Evolutionary conservation across 805 yeast genomes (phyloP).

Genomic region (Vanderwaltozyma verrucispora): DNA sequence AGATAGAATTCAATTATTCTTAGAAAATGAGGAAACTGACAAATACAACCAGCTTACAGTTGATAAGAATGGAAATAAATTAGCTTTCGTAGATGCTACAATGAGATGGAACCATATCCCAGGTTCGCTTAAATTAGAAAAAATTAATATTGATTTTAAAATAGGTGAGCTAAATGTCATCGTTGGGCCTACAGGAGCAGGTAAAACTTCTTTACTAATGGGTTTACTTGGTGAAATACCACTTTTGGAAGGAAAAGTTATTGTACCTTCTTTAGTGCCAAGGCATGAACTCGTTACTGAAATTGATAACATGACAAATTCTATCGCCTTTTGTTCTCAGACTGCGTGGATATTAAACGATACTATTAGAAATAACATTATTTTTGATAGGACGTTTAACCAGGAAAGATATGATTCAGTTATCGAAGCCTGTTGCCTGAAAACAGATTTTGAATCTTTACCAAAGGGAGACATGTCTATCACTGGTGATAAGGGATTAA

Average conservation of each 20-base stretch:
- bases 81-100: conserved; percentile 75
- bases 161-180: conserved; percentile 72
- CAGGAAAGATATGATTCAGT: conserved; percentile 69
- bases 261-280: conserved; percentile 68
- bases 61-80: conserved; percentile 33
- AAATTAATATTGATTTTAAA: conserved; percentile 59
- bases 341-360: conserved; percentile 94
- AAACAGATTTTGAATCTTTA: conserved; percentile 77
- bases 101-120: conserved; percentile 64
- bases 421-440: conserved; percentile 78
- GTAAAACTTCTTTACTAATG: conserved; percentile 82
- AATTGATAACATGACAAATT: conserved; percentile 79
- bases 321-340: conserved; percentile 94
- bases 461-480: conserved; percentile 87
- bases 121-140: conserved; percentile 63
- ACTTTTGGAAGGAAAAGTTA: conserved; percentile 54
- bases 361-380: conserved; percentile 72
- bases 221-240: conserved; percentile 95
- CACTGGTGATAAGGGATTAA: conserved; percentile 95
- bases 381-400: conserved; percentile 65
- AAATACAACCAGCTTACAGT: conserved; percentile 73
- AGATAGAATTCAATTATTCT: conserved; percentile 75
- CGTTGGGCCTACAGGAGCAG: conserved; percentile 91
- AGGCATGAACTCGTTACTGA: conserved; percentile 64
- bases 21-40: conserved; percentile 71